These are phyloP conservation scores for Nephelium lappaceum DNA, from an alignment of 345 rosid genomes.

Conservation along the genomic window DNA sequence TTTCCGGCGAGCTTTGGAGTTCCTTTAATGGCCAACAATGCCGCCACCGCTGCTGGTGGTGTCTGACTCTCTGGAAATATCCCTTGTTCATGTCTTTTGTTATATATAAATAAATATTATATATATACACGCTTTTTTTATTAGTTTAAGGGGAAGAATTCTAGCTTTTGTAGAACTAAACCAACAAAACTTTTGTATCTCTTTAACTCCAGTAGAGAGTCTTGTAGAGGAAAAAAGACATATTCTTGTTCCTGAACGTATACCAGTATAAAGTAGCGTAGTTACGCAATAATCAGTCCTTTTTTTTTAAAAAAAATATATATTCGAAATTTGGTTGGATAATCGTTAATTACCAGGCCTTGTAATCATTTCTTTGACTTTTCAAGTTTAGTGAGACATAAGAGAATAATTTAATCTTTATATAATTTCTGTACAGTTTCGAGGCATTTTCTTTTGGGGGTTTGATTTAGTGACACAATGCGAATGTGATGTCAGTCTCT, in stretches of 20 bases:
- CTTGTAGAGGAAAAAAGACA: conserved; percentile 22
- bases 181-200: conserved; percentile 21
- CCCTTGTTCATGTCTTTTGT: neutral
- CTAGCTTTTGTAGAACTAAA: conserved; percentile 28
- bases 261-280: conserved; percentile 9
- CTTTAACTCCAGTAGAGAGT: conserved; percentile 22
- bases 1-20: conserved; percentile 58
- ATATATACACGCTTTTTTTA: conserved; percentile 7
- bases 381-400: neutral
- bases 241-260: neutral
- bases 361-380: neutral
- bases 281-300: neutral
- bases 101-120: conserved; percentile 3
- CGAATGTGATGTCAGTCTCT: neutral
- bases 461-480: neutral
- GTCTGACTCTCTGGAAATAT: conserved; percentile 33
- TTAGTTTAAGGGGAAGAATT: conserved; percentile 24
- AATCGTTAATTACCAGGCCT: neutral
- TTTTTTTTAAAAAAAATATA: too few relatives aligned
- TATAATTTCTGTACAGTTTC: neutral
- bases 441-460: neutral
- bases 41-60: conserved; percentile 50
- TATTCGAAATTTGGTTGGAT: neutral
- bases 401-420: neutral
- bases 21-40: conserved; percentile 50